Percentiles rank a stretch among this genome's conserved stretches.
Conservation (phyloP, 192 early-diverging fungal genomes). For the Entomortierella beljakovae region DNA sequence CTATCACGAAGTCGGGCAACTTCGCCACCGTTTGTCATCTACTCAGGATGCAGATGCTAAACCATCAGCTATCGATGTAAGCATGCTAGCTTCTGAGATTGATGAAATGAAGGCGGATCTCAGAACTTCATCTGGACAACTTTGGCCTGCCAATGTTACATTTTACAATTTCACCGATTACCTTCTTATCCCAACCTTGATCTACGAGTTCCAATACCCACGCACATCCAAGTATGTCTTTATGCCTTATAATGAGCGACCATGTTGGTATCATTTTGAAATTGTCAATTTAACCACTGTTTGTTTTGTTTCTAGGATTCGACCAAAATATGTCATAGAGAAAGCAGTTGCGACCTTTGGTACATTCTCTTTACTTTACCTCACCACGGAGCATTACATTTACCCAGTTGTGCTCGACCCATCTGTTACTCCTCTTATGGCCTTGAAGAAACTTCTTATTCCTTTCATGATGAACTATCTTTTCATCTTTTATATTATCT, state of each 20-base stretch:
- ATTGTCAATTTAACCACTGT: not conserved
- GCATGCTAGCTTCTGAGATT: slow-evolving; percentile 53
- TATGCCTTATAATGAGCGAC: not conserved
- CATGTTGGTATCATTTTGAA: not conserved
- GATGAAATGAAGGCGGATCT: slow-evolving; percentile 68
- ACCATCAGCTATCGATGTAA: not conserved
- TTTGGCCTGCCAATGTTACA: slow-evolving; percentile 82
- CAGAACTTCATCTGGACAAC: slow-evolving; percentile 57
- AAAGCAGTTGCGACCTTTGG: slow-evolving; percentile 82
- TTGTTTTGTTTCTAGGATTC: slow-evolving; percentile 66
- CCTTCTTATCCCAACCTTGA: slow-evolving; percentile 88
- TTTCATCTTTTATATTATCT: slow-evolving; percentile 94
- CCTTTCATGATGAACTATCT: slow-evolving; percentile 95
- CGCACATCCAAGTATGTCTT: slow-evolving; percentile 76
- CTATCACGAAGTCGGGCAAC: too few relatives aligned
- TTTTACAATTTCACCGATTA: slow-evolving; percentile 88
- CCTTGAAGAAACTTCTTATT: slow-evolving; percentile 79
- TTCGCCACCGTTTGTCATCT: slow-evolving; percentile 19
- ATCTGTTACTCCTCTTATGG: slow-evolving; percentile 62
- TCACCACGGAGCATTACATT: slow-evolving; percentile 90
- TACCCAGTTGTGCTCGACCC: slow-evolving; percentile 81
- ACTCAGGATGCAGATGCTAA: slow-evolving; percentile 6
- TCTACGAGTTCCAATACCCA: slow-evolving; percentile 95
- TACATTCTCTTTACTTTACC: slow-evolving; percentile 83
- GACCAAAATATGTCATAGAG: slow-evolving; percentile 89